Conservation (phyloP, 345 rosid genomes). For the Adansonia digitata region DNA sequence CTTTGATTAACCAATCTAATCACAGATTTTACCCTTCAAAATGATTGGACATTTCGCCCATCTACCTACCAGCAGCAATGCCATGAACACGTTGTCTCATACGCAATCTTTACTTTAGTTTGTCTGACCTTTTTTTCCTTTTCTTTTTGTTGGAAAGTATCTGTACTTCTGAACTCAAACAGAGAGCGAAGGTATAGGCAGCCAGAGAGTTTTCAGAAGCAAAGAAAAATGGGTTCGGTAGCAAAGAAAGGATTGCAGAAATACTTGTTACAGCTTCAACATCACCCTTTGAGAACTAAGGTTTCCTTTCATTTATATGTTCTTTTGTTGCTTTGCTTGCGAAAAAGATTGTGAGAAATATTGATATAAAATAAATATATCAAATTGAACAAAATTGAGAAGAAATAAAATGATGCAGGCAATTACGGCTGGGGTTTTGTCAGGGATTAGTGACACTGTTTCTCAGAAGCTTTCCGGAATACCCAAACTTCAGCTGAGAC, state of each 20-base stretch:
- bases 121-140: background rate
- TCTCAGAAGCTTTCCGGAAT: slow-evolving; percentile 83
- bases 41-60: background rate
- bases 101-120: too few relatives aligned
- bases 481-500: slow-evolving; percentile 68
- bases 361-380: background rate
- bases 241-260: slow-evolving; percentile 68
- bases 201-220: background rate
- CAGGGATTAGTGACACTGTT: slow-evolving; percentile 63
- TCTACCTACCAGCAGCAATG: background rate
- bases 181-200: background rate
- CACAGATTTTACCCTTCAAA: background rate
- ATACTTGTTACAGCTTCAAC: slow-evolving; percentile 71
- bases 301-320: slow-evolving; percentile 9
- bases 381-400: background rate
- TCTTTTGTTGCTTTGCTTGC: background rate
- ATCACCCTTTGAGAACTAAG: slow-evolving; percentile 85
- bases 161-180: background rate
- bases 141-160: background rate
- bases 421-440: slow-evolving; percentile 67
- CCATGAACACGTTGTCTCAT: background rate
- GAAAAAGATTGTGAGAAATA: background rate
- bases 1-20: background rate
- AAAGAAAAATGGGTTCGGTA: slow-evolving; percentile 48
- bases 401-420: slow-evolving; percentile 32